A percentile compares a stretch with the other conserved stretches of the same genome.
Evolutionary conservation across 208 protist genomes (phyloP).

Genomic region (Wallacemonas sp.): DNA sequence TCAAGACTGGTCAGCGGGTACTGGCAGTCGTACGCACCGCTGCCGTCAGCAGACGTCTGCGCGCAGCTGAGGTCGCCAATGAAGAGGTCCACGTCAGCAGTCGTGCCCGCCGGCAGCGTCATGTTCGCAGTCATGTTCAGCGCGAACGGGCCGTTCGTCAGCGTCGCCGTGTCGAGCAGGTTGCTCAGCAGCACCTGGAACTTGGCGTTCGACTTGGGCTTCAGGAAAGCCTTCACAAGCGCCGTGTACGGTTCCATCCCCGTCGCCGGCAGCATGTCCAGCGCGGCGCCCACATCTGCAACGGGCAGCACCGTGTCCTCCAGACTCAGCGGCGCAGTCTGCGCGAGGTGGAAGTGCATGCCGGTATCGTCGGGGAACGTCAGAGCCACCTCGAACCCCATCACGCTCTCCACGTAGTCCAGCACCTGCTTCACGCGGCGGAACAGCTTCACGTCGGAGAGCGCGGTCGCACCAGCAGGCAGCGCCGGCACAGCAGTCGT

Average conservation of each 20-base stretch:
- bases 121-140: constrained; percentile 10
- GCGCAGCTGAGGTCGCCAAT: not conserved
- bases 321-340: not conserved
- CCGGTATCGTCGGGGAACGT: not conserved
- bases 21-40: constrained; percentile 5
- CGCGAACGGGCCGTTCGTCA: constrained; percentile 4
- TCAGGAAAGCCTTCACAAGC: constrained; percentile 7
- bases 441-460: constrained; percentile 6
- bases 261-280: constrained; percentile 2
- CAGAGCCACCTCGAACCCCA: not conserved
- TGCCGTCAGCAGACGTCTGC: not conserved
- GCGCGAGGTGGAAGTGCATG: not conserved
- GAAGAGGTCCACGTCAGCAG: constrained; percentile 6
- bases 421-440: not conserved
- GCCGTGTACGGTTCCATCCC: constrained; percentile 5
- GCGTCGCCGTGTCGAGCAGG: not conserved
- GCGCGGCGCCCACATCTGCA: not conserved
- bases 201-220: constrained; percentile 6
- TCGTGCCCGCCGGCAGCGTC: not conserved
- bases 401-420: constrained; percentile 10
- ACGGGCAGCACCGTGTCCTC: not conserved
- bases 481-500: not conserved
- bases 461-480: not conserved
- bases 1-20: not conserved
- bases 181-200: not conserved